These are phyloP conservation scores for Achlya hypogyna DNA, from an alignment of 352 stramenopile species.

Conservation along the genomic window DNA sequence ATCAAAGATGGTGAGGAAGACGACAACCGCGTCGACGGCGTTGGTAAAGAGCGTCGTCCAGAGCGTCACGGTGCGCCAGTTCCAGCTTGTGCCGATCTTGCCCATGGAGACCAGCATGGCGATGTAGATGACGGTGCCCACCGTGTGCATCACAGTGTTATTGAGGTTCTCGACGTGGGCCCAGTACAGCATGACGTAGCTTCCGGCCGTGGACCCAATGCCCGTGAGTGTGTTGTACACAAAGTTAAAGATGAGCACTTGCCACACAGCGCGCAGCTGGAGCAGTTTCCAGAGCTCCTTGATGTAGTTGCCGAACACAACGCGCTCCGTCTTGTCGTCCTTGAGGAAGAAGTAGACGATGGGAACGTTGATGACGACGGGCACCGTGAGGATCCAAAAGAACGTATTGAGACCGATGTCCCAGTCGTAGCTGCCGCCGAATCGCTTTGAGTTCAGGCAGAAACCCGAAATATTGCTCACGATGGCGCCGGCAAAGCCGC, in stretches of 20 bases:
- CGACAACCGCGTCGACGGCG: slow-evolving; percentile 37
- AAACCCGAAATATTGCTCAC: not conserved
- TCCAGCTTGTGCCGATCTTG: slow-evolving; percentile 42
- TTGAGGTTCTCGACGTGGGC: slow-evolving; percentile 19
- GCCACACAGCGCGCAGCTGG: slow-evolving; percentile 58
- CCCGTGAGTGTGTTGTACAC: slow-evolving; percentile 36
- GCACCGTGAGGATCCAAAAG: slow-evolving; percentile 27
- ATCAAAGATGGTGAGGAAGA: slow-evolving; percentile 44
- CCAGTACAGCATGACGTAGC: slow-evolving; percentile 39
- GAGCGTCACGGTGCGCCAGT: slow-evolving; percentile 44
- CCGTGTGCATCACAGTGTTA: not conserved
- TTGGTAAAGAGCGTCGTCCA: slow-evolving; percentile 33
- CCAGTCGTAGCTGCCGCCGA: not conserved
- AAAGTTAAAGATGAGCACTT: slow-evolving; percentile 45
- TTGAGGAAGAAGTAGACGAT: slow-evolving; percentile 39
- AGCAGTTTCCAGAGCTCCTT: slow-evolving; percentile 60
- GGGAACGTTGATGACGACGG: slow-evolving; percentile 26
- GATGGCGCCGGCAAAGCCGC: not conserved
- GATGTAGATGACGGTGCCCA: slow-evolving; percentile 11
- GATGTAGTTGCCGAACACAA: slow-evolving; percentile 30
- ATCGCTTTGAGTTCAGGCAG: not conserved
- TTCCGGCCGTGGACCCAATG: slow-evolving; percentile 43
- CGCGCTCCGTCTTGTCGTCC: slow-evolving; percentile 32
- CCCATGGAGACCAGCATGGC: not conserved
- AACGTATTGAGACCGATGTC: slow-evolving; percentile 10